A percentile compares a stretch with the other conserved stretches of the same genome.
phyloP scores from a whole-genome alignment of 768 basidiomycete genomes.

The Termitomyces sp. region DNA sequence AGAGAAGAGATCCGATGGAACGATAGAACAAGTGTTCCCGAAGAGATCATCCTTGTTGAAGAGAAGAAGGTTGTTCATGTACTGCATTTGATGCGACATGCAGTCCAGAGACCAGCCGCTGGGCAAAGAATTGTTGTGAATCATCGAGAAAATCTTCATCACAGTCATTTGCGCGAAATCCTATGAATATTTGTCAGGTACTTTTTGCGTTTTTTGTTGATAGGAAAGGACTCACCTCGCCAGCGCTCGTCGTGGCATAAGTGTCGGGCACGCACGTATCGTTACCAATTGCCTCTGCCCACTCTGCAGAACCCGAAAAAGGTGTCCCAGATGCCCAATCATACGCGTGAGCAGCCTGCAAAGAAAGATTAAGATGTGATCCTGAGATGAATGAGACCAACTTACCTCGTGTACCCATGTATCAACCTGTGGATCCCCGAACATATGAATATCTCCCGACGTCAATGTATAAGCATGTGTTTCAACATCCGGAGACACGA shows the following conservation, averaged over 20 bases:
- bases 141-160: slow-evolving; percentile 19
- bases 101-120: slow-evolving; percentile 21
- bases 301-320: slow-evolving; percentile 16
- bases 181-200: slow-evolving; percentile 8
- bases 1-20: slow-evolving; percentile 5
- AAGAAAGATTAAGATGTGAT: background rate
- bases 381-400: background rate
- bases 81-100: slow-evolving; percentile 26
- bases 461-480: slow-evolving; percentile 27
- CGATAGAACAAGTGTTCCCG: slow-evolving; percentile 21
- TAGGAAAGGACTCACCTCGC: slow-evolving; percentile 20
- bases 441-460: slow-evolving; percentile 27
- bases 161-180: slow-evolving; percentile 29
- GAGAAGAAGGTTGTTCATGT: slow-evolving; percentile 17
- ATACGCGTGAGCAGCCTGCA: slow-evolving; percentile 26
- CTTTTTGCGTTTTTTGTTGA: background rate
- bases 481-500: slow-evolving; percentile 15
- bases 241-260: slow-evolving; percentile 21
- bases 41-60: slow-evolving; percentile 23
- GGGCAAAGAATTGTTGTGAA: slow-evolving; percentile 20
- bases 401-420: slow-evolving; percentile 30
- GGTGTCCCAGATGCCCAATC: slow-evolving; percentile 21
- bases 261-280: slow-evolving; percentile 28
- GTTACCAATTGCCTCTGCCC: slow-evolving; percentile 16
- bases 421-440: slow-evolving; percentile 21